These are phyloP conservation scores for Larix sibirica DNA, from an alignment of 83 land plant species.

Conservation along the genomic window DNA sequence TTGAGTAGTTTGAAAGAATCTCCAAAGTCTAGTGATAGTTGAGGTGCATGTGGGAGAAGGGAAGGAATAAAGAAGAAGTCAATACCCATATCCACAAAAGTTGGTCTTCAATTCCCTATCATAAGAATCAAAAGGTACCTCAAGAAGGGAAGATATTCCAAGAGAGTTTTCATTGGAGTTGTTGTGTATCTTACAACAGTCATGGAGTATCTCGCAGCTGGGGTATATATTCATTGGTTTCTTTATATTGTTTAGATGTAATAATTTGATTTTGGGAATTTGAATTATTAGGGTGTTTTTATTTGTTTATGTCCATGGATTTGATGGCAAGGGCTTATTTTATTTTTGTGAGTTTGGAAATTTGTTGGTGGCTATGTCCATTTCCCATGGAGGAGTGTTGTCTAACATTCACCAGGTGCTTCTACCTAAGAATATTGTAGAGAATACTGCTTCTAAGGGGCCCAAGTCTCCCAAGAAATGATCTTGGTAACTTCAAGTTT, in stretches of 20 bases:
- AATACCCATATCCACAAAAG: background rate
- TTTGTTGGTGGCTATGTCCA: background rate
- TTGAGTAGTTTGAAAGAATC: background rate
- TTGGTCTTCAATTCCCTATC: background rate
- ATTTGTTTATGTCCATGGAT: no score
- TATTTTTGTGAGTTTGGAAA: background rate
- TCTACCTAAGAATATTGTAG: background rate
- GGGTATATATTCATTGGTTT: background rate
- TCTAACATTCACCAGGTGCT: no score
- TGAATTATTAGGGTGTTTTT: no score
- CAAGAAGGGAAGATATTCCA: slow-evolving; percentile 4
- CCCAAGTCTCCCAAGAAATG: background rate
- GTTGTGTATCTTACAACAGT: background rate
- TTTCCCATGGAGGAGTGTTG: background rate
- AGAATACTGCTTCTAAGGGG: background rate
- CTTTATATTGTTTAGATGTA: no score
- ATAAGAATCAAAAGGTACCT: background rate
- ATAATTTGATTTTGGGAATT: background rate
- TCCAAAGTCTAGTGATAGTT: background rate
- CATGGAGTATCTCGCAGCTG: slow-evolving; percentile 3
- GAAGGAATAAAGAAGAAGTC: background rate
- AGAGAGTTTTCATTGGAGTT: background rate
- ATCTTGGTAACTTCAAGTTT: background rate
- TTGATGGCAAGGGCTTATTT: background rate
- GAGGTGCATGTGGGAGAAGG: background rate